Base-by-base conservation (phyloP, 352 stramenopile species). In the Elongisporangium senticosum region DNA sequence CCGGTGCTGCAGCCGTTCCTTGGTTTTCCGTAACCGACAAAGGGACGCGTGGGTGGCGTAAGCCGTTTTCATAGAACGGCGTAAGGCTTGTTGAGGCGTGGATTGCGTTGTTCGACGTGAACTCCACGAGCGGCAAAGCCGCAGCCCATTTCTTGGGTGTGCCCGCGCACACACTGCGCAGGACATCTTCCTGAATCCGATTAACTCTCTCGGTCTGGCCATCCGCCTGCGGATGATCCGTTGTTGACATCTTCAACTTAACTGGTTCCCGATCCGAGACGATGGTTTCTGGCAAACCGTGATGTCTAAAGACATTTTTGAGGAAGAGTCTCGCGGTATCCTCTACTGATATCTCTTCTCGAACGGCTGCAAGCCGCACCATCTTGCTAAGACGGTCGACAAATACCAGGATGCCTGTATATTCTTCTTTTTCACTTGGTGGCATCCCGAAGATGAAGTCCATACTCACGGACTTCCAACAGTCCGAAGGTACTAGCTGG, bases 391-490 rank as follows among this genome's bases (percentile, higher is more conserved):
- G 47, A 13, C 53, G 64, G 50, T 62, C 47, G 21, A 68, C 65
- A 24, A 58, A 68, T 6, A 68, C 56, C 15, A 65, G n/a, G 15
- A 72, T 64, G 10, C 56, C 54, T 5, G 49, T 56, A 48, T 65
- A 58, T 20, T 17, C 48, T 33, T 64, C 55, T 21, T 56, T 51
- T 26, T 26, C 23, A 26, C 2, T 2, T 2, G 23, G 5, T 14
- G 48, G 59, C 1, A 64, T 24, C 4, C 43, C 61, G 43, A 65
- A 63, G 15, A 72, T 54, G 39, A 68, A 72, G 56, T 68, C 61
- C 53, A 72, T 61, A 50, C 57, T 62, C 49, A 66, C 61, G 3
- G 49, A 71, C 59, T 68, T 58, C 63, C 68, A 75, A 33, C n/a
- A n/a, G n/a, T n/a, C n/a, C n/a, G n/a, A n/a, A n/a, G n/a, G n/a